phyloP scores from a whole-genome alignment of 169 alveolate genomes.

The Plasmodium fragile region DNA sequence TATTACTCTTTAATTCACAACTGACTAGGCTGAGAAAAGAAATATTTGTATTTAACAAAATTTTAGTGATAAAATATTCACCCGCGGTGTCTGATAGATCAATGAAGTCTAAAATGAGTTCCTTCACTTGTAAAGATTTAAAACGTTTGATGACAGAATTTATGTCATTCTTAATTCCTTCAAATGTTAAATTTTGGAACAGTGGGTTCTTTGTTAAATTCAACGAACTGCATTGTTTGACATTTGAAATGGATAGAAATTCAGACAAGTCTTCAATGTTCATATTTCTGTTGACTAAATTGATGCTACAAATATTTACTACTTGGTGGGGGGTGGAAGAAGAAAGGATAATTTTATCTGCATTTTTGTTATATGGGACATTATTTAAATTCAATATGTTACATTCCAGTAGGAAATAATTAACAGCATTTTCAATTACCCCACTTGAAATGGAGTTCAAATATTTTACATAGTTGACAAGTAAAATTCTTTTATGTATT shows the following conservation, averaged over 20 bases:
- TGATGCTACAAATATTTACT: neutral
- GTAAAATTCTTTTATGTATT: conserved; percentile 33
- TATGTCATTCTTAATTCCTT: conserved; percentile 20
- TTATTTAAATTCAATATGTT: conserved; percentile 47
- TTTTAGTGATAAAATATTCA: conserved; percentile 46
- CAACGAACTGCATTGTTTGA: conserved; percentile 21
- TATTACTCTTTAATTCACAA: conserved; percentile 1
- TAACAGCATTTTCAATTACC: conserved; percentile 30
- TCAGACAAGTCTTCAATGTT: conserved; percentile 17
- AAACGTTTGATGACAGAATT: conserved; percentile 13
- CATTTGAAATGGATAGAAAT: conserved; percentile 32
- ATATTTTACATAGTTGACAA: conserved; percentile 37
- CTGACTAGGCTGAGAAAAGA: conserved; percentile 35
- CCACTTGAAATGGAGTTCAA: conserved; percentile 6
- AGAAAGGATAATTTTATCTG: conserved; percentile 35
- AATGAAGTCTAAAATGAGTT: conserved; percentile 52
- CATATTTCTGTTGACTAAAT: conserved; percentile 55
- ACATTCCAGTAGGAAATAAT: conserved; percentile 32
- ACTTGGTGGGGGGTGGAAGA: neutral
- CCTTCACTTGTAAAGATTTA: conserved; percentile 26
- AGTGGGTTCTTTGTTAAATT: conserved; percentile 42
- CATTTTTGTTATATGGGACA: conserved; percentile 35
- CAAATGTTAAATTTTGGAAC: conserved; percentile 13
- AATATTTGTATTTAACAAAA: conserved; percentile 23
- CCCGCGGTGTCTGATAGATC: conserved; percentile 18